Evolutionary conservation across 73 alveolate species (phyloP).

Genomic region (Blepharisma japonicum): DNA sequence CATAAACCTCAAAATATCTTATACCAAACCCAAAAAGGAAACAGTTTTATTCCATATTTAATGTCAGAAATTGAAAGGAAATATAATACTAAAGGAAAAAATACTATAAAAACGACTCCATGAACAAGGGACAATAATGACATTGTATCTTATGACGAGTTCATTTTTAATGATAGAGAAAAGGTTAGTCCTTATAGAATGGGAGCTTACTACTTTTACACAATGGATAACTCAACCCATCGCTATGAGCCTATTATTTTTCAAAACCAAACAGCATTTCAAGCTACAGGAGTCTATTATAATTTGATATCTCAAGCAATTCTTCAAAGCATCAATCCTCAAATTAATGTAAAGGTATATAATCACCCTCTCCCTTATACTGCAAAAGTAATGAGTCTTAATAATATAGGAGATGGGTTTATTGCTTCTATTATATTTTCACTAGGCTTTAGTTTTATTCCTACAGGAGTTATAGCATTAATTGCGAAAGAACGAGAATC

Average conservation of each 20-base stretch:
- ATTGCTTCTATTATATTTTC: constrained; percentile 66
- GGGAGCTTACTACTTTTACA: constrained; percentile 50
- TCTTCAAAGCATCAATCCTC: neutral
- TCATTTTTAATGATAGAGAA: constrained; percentile 25
- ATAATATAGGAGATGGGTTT: constrained; percentile 38
- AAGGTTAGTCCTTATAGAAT: constrained; percentile 42
- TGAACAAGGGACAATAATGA: too few relatives aligned
- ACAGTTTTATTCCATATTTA: too few relatives aligned
- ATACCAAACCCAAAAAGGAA: too few relatives aligned
- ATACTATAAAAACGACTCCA: neutral
- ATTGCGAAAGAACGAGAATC: constrained; percentile 92
- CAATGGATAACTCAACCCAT: constrained; percentile 21
- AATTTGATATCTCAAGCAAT: constrained; percentile 9
- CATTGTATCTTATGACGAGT: constrained; percentile 34
- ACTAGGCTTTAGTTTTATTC: constrained; percentile 93
- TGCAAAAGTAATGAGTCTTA: neutral
- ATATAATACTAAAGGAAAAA: neutral
- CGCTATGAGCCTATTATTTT: constrained; percentile 10
- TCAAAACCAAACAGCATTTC: neutral
- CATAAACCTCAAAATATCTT: too few relatives aligned
- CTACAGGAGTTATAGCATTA: constrained; percentile 80
- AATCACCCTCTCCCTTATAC: constrained; percentile 31
- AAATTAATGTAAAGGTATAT: neutral
- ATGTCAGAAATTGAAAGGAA: too few relatives aligned
- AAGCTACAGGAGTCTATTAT: neutral